A percentile compares a stretch with the other conserved stretches of the same genome.
These are phyloP conservation scores for Sclerotinia subarctica DNA, from an alignment of 2,329 filamentous ascomycete species.

Conservation along the genomic window DNA sequence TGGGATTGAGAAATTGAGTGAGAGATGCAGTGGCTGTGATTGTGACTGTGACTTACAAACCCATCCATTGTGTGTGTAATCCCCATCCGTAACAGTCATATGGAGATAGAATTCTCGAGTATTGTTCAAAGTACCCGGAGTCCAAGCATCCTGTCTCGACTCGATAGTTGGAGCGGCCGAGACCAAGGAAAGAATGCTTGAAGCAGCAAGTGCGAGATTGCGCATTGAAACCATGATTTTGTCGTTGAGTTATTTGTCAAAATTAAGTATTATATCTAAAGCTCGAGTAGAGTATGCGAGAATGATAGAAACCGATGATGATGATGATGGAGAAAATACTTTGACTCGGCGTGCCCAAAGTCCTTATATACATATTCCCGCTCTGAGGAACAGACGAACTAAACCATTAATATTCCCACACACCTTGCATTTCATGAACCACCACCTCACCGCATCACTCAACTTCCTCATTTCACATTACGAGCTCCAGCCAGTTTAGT, in stretches of 20 bases:
- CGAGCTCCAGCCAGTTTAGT: neutral
- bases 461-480: neutral
- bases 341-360: neutral
- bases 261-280: too few relatives aligned
- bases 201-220: constrained; percentile 24
- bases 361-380: neutral
- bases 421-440: neutral
- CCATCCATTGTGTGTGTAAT: constrained; percentile 24
- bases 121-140: constrained; percentile 29
- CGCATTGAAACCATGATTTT: constrained; percentile 26
- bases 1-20: neutral
- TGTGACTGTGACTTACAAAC: constrained; percentile 20
- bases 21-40: too few relatives aligned
- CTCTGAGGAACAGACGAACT: too few relatives aligned
- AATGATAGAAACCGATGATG: neutral
- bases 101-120: constrained; percentile 33
- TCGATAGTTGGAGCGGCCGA: constrained; percentile 19
- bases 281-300: neutral
- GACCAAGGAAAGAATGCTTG: constrained; percentile 21
- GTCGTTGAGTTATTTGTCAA: neutral
- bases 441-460: neutral
- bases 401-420: too few relatives aligned
- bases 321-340: neutral
- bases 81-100: constrained; percentile 21
- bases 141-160: constrained; percentile 22